Base-by-base conservation (phyloP, 2,329 filamentous ascomycete genomes). In the Colletotrichum gloeosporioides region DNA sequence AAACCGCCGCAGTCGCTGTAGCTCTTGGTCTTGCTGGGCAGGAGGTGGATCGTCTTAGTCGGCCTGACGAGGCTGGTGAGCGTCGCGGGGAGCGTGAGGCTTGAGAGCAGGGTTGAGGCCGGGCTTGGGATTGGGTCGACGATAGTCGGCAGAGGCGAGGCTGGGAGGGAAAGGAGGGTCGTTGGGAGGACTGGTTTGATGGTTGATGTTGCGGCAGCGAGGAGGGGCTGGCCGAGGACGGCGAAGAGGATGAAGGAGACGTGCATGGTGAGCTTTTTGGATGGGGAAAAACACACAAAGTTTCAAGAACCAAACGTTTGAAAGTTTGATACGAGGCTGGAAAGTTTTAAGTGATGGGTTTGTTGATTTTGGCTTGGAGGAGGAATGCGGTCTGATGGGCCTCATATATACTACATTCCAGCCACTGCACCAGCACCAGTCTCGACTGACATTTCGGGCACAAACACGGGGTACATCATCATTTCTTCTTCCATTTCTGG, bases 1-100 rank as follows among this genome's bases (percentile, higher is more conserved):
- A 79, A 78, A 7, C 85, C 84, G 10, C 85, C 85, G 71, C 85
- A 86, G 13, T 74, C 65, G 3, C 75, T 65, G 71, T 86, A 86
- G 4, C 39, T 59, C 31, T 22, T 49, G n/a, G 74, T 69, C 65
- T 73, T 73, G 29, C 39, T 36, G 16, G 74, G 68, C 25, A 27
- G 25, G 13, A 49, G 68, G 18, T 53, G 31, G 57, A 22, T 53
- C 16, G 74, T 69, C 49, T 69, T 76, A 29, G 29, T 53, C n/a
- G 57, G 31, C 34, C 18, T 31, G 32, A 39, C 36, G 8, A 68
- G n/a, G 27, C 13, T n/a, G 39, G 70, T 73, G 4, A 72, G 59
- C 18, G 53, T 73, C 10, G 64, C 62, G 18, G 71, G 55, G 31
- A 36, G 13, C 3, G 13, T 10, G 22, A 39, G 27, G 8, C 15